Evolutionary conservation across 805 yeast genomes (phyloP), one percentile per base, ranked within the genome.

Genomic region (Phaffomyces opuntiae): DNA sequence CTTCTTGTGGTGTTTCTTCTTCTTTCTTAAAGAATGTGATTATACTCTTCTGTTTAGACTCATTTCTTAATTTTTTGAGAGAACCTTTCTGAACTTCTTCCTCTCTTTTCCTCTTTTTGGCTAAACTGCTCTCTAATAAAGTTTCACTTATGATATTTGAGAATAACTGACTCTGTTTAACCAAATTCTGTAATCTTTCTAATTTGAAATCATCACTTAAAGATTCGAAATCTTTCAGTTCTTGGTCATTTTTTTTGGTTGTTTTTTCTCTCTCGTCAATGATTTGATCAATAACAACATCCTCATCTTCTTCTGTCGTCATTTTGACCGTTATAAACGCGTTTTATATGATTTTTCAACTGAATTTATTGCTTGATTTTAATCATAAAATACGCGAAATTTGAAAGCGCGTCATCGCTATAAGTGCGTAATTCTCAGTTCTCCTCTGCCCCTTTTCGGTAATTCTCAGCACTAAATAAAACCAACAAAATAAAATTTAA

Each of bases 91-190:
- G 51, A 24, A 54, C 56, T 35, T 48, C 48, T 39, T 50, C 54
- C 47, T 51, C 52, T 42, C 48, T 48, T 29, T 51, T 58, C 47
- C 59, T 62, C 44, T 51, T 58, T 49, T 63, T 67, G 7, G 59
- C 54, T 45, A 73, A 54, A n/a, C 74, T 58, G 39, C 73, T 68
- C 49, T 77, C 77, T 37, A 83, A 57, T 38, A 91, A 72, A 11
- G 90, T 82, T 43, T 88, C 90, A 4, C 95, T 80, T 37, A 91
- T 86, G 52, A 91, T 87, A 50, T 82, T 78, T 1, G 97, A 84
- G 64, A 87, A 91, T 2, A 90, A 77, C 59, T 88, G 90, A 16
- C 96, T 87, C 58, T 87, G 83, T 55, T 85, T 83, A n/a, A 91
- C 88, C 51, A 91, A 70, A 34, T 78, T 80, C 47, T 86, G 77